Evolutionary conservation across 164 flowering plant species (phyloP).

Genomic region (Kingdonia uniflora): DNA sequence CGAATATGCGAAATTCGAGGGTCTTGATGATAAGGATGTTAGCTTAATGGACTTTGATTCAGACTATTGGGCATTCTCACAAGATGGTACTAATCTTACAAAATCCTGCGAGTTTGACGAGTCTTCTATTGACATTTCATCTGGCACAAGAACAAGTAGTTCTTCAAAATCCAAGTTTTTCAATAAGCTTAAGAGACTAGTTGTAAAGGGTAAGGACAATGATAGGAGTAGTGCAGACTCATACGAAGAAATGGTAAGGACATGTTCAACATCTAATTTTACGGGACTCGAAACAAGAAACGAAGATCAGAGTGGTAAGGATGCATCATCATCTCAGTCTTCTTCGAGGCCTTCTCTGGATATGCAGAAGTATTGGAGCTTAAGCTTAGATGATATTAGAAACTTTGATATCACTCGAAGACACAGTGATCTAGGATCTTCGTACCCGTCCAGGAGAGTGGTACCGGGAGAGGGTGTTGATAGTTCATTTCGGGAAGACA

Average conservation of each 20-base stretch:
- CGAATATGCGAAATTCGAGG: conserved; percentile 64
- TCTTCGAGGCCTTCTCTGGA: conserved; percentile 29
- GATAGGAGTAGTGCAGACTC: conserved; percentile 12
- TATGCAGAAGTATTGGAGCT: conserved; percentile 18
- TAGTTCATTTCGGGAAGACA: conserved; percentile 12
- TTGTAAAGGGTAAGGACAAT: conserved; percentile 37
- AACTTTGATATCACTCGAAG: conserved; percentile 10
- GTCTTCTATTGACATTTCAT: conserved; percentile 21
- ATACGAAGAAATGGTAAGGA: conserved; percentile 19
- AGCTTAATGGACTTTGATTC: conserved; percentile 37
- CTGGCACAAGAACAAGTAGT: conserved; percentile 16
- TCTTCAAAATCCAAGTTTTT: conserved; percentile 37
- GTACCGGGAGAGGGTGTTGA: conserved; percentile 15
- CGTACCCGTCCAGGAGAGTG: conserved; percentile 11
- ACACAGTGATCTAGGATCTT: conserved; percentile 24
- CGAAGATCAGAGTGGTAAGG: conserved; percentile 11
- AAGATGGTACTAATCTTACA: conserved; percentile 29
- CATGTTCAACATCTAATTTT: conserved; percentile 6
- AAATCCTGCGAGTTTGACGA: conserved; percentile 58
- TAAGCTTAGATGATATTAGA: conserved; percentile 16
- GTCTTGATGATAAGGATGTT: conserved; percentile 17
- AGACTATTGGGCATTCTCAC: conserved; percentile 55
- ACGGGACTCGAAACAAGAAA: conserved; percentile 10
- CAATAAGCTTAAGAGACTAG: conserved; percentile 43
- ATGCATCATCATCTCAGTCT: conserved; percentile 8